Conservation (phyloP, 495 filamentous ascomycete genomes). For the Aspergillus haitiensis region DNA sequence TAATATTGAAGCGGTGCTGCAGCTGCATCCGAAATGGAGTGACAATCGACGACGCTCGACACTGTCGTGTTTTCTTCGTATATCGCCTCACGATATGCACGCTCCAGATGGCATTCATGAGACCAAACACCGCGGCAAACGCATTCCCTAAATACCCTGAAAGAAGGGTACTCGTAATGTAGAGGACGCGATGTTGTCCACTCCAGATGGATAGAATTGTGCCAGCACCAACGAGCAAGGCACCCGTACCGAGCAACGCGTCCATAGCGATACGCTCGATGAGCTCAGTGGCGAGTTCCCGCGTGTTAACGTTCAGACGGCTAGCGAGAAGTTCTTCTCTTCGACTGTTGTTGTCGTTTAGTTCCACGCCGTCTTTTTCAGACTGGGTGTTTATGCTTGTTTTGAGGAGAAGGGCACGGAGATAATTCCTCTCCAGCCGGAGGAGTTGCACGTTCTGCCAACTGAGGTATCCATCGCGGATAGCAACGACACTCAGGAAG, state of each 20-base stretch:
- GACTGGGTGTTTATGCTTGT: no score
- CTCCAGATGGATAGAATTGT: constrained; percentile 52
- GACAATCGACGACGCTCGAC: neutral
- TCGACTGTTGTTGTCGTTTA: no score
- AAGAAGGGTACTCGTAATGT: constrained; percentile 44
- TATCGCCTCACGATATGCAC: neutral
- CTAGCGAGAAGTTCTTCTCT: neutral
- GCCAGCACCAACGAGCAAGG: constrained; percentile 46
- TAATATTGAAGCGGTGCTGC: neutral
- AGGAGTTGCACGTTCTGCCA: constrained; percentile 45
- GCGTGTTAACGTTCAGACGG: constrained; percentile 38
- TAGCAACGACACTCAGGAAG: constrained; percentile 42
- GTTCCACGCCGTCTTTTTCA: no score
- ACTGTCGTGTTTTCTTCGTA: neutral
- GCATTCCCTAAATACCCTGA: constrained; percentile 52
- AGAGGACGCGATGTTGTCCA: constrained; percentile 37
- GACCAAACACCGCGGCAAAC: constrained; percentile 43
- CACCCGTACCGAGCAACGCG: constrained; percentile 42
- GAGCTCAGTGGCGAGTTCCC: constrained; percentile 48
- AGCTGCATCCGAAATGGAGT: no score
- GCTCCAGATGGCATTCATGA: constrained; percentile 48
- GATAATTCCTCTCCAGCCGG: constrained; percentile 34
- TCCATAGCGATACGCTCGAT: constrained; percentile 53
- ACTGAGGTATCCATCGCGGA: constrained; percentile 42
- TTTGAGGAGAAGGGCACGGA: constrained; percentile 16